These are phyloP conservation scores for Penicillium sp. DNA, from an alignment of 2,329 filamentous ascomycete species.

Conservation along the genomic window DNA sequence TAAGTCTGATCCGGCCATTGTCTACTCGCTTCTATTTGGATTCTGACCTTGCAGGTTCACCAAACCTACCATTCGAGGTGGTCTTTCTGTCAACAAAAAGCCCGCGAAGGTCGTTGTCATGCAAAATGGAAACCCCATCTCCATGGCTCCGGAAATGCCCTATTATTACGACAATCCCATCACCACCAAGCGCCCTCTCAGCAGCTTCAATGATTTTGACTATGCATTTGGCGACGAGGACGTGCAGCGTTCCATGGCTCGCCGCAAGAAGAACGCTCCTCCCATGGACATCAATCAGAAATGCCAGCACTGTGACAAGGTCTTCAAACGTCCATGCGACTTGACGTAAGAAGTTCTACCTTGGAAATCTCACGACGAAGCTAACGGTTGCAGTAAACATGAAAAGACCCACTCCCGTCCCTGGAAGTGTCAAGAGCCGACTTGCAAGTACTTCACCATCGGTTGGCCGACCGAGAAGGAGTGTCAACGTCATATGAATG, in stretches of 20 bases:
- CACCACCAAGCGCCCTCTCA: conserved; percentile 48
- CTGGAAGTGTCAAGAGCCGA: conserved; percentile 78
- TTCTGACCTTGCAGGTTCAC: conserved; percentile 32
- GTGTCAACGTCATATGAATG: conserved; percentile 89
- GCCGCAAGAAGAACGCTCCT: conserved; percentile 86
- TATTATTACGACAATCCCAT: conserved; percentile 42
- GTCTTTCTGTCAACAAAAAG: conserved; percentile 72
- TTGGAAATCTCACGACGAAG: neutral
- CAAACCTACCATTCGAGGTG: conserved; percentile 73
- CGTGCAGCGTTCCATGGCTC: conserved; percentile 87
- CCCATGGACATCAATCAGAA: conserved; percentile 77
- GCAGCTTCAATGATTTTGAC: conserved; percentile 22
- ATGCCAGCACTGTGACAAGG: conserved; percentile 79
- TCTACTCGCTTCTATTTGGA: too few species aligned
- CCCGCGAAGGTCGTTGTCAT: conserved; percentile 73
- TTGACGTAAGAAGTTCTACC: conserved; percentile 57
- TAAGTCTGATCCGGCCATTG: neutral
- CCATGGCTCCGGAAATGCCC: conserved; percentile 63
- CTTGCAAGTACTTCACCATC: conserved; percentile 83
- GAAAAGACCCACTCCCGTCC: conserved; percentile 96
- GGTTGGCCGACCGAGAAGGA: conserved; percentile 99
- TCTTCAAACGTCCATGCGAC: conserved; percentile 96
- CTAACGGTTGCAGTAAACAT: conserved; percentile 57
- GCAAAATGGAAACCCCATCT: conserved; percentile 71
- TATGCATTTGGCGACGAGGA: conserved; percentile 64